Percentiles rank a stretch among this genome's conserved stretches.
Conservation (phyloP, 805 yeast genomes). For the Myxozyma kluyveri region DNA sequence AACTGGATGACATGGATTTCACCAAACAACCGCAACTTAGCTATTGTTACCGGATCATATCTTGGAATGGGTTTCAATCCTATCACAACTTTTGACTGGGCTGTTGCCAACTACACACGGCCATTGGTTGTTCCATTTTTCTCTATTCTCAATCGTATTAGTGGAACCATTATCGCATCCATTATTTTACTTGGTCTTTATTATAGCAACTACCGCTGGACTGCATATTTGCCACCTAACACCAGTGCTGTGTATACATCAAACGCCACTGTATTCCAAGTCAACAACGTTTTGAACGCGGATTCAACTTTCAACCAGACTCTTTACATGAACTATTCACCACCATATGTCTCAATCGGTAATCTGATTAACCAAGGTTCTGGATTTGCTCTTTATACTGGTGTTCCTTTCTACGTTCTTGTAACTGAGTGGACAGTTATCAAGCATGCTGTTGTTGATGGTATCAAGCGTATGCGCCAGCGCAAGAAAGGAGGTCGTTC, state of each 20-base stretch:
- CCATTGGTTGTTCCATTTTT: slow-evolving; percentile 18
- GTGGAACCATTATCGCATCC: slow-evolving; percentile 48
- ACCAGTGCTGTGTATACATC: slow-evolving; percentile 44
- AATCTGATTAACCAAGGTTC: slow-evolving; percentile 53
- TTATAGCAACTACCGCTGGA: slow-evolving; percentile 55
- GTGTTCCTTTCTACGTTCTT: slow-evolving; percentile 49
- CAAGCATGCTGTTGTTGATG: slow-evolving; percentile 43
- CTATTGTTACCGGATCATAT: slow-evolving; percentile 60
- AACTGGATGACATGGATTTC: slow-evolving; percentile 64
- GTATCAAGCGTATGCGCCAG: slow-evolving; percentile 46
- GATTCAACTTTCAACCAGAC: no score
- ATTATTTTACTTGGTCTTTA: slow-evolving; percentile 51
- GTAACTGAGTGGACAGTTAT: slow-evolving; percentile 52
- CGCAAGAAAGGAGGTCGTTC: slow-evolving; percentile 33
- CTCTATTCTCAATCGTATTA: slow-evolving; percentile 44
- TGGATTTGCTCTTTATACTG: slow-evolving; percentile 51
- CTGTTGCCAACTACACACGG: slow-evolving; percentile 48
- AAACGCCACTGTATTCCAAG: slow-evolving; percentile 3
- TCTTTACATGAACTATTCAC: slow-evolving; percentile 68
- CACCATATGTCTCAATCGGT: slow-evolving; percentile 55
- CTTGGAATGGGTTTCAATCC: slow-evolving; percentile 67
- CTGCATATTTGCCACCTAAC: slow-evolving; percentile 53
- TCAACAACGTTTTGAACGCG: slow-evolving; percentile 3
- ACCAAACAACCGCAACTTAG: slow-evolving; percentile 56
- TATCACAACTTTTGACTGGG: slow-evolving; percentile 63